These are phyloP conservation scores for Metschnikowia corniflorae DNA, from an alignment of 805 yeast genomes.

Conservation along the genomic window DNA sequence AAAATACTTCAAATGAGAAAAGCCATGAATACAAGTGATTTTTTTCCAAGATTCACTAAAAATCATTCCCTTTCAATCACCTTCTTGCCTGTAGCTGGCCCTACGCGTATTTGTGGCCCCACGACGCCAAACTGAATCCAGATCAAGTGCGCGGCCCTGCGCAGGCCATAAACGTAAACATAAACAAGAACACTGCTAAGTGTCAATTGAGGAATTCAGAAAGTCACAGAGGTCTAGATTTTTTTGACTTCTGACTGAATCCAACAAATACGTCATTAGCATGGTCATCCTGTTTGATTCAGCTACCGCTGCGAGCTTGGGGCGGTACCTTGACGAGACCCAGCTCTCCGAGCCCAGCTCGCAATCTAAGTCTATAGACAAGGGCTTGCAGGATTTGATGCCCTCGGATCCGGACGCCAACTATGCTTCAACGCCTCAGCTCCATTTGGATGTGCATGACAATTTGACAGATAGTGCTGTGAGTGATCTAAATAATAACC, in stretches of 20 bases:
- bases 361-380: neutral
- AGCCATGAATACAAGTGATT: no score
- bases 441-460: constrained; percentile 8
- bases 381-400: neutral
- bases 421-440: constrained; percentile 14
- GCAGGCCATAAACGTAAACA: neutral
- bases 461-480: neutral
- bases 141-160: neutral
- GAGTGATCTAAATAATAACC: constrained; percentile 6
- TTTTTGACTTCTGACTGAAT: no score
- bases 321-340: constrained; percentile 28
- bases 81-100: neutral
- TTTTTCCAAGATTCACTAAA: neutral
- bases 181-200: neutral
- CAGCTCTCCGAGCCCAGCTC: constrained; percentile 16
- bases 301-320: constrained; percentile 26
- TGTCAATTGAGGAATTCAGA: neutral
- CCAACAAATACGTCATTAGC: neutral
- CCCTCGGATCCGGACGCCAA: constrained; percentile 1
- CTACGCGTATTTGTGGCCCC: neutral
- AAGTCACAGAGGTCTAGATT: no score
- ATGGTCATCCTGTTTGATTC: constrained; percentile 10
- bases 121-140: neutral
- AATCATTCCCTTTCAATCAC: neutral
- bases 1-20: no score